Evolutionary conservation across 257 asterid species (phyloP).

Genomic region (Mentha longifolia): DNA sequence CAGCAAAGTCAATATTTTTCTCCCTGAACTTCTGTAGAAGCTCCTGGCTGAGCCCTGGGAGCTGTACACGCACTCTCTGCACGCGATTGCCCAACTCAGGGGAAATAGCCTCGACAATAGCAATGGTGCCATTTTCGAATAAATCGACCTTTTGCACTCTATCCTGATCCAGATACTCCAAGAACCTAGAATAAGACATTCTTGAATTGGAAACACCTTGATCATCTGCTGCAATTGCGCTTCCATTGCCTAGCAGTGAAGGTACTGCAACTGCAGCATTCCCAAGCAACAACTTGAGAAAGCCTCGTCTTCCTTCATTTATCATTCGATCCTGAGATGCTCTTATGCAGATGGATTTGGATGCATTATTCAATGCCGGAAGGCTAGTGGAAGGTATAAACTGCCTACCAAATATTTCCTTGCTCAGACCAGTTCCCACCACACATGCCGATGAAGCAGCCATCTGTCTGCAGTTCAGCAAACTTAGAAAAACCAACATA

Average conservation of each 20-base stretch:
- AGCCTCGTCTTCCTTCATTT: slow-evolving; percentile 71
- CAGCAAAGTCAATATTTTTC: slow-evolving; percentile 93
- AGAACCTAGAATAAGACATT: slow-evolving; percentile 95
- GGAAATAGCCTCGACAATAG: slow-evolving; percentile 90
- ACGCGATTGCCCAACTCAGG: slow-evolving; percentile 90
- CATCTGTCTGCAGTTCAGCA: slow-evolving; percentile 52
- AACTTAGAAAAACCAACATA: slow-evolving; percentile 24
- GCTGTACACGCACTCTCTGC: slow-evolving; percentile 93
- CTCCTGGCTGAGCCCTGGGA: slow-evolving; percentile 98
- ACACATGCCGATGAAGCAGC: slow-evolving; percentile 81
- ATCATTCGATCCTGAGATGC: slow-evolving; percentile 55
- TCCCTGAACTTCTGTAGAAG: slow-evolving; percentile 94
- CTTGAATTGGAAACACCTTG: slow-evolving; percentile 90
- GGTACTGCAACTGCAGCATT: slow-evolving; percentile 69
- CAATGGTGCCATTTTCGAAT: slow-evolving; percentile 91
- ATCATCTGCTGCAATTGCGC: slow-evolving; percentile 91
- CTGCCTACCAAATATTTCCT: slow-evolving; percentile 63
- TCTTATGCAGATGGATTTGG: slow-evolving; percentile 48
- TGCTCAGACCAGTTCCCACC: slow-evolving; percentile 67
- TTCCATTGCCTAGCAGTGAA: slow-evolving; percentile 60
- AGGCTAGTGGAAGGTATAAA: slow-evolving; percentile 51
- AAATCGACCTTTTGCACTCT: slow-evolving; percentile 85
- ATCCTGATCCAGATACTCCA: slow-evolving; percentile 94
- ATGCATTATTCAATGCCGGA: slow-evolving; percentile 47
- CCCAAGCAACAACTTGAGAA: slow-evolving; percentile 76